Evolutionary conservation across 2,329 filamentous ascomycete species (phyloP), one percentile per base, ranked within the genome.

Genomic region (Aspergillus terreus): DNA sequence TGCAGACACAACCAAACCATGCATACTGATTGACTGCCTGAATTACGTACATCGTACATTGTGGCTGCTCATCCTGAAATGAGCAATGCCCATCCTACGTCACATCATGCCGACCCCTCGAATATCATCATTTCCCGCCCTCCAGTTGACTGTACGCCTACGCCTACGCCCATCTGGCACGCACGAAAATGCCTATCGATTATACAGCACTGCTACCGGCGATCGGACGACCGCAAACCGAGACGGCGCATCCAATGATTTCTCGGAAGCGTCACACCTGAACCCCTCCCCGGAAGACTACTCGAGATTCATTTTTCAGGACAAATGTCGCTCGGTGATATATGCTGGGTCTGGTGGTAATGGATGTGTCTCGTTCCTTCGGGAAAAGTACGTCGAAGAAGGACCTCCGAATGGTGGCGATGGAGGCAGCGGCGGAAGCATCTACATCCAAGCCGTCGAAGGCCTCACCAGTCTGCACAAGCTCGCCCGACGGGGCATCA

Each of bases 331-430:
- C 6, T 72, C 97, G 25, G 88, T 83, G 0, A 72, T 97, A 3
- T 81, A 87, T 61, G 88, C 92, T 15, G 94, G 94, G 7, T 74
- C 78, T 2, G 94, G 94, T 23, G 94, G 94, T 7, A 86, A 94
- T 65, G 94, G 94, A 57, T 99, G 94, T 66, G 90, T 97, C 46
- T 94, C 94, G 0, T 99, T 97, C 68, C 76, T 95, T 41, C 86
- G 92, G 17, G 94, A 99, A 64, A 92, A 92, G 57, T 97, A 88
- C 71, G 79, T 96, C 27, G 83, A 86, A 42, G 86, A 95, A 58
- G 94, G 94, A 0, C 94, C 94, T 10, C 84, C 94, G 9, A 97
- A 99, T 70, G 94, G 94, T 45, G 94, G 94, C 53, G 91, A 99
- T 67, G 94, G 94, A 40, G 94, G 94, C 4, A 87, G 84, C 50